These are phyloP conservation scores for Xylaria hypoxylon DNA, from an alignment of 2,329 filamentous ascomycete genomes.

Conservation along the genomic window DNA sequence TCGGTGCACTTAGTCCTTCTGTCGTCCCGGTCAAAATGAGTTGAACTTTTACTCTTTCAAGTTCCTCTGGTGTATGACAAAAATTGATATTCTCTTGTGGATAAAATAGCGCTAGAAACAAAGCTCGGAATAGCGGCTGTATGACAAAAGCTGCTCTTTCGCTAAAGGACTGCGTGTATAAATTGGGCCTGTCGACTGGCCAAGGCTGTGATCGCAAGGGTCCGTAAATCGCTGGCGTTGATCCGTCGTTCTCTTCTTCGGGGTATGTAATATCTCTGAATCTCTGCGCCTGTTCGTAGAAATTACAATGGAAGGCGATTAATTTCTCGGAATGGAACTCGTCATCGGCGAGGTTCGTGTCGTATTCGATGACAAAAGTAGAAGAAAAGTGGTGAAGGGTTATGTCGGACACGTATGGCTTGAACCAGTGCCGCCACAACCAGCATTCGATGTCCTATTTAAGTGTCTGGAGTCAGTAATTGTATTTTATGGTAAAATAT, in stretches of 20 bases:
- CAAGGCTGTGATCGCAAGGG: conserved; percentile 21
- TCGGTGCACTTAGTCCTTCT: conserved; percentile 27
- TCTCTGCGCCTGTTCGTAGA: conserved; percentile 22
- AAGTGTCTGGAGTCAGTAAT: too few species aligned
- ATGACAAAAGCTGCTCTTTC: not conserved
- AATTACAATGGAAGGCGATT: conserved; percentile 22
- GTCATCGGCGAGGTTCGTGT: not conserved
- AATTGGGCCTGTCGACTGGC: too few species aligned
- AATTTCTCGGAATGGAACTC: conserved; percentile 14
- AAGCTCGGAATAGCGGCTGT: conserved; percentile 10
- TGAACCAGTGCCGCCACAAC: conserved; percentile 19
- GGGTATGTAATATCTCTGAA: conserved; percentile 16
- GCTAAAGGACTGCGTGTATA: not conserved
- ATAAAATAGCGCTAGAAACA: conserved; percentile 3
- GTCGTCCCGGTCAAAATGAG: conserved; percentile 27
- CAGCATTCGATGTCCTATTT: conserved; percentile 11
- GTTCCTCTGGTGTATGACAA: not conserved
- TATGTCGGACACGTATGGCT: not conserved
- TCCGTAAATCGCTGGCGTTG: conserved; percentile 11
- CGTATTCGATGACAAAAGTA: conserved; percentile 6
- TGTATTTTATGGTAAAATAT: too few species aligned
- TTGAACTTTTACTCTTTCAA: conserved; percentile 9
- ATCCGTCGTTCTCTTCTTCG: conserved; percentile 6
- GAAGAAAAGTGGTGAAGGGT: conserved; percentile 9
- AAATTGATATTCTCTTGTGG: conserved; percentile 2